phyloP scores from a whole-genome alignment of 495 filamentous ascomycete species.

The Daldinia loculata region DNA sequence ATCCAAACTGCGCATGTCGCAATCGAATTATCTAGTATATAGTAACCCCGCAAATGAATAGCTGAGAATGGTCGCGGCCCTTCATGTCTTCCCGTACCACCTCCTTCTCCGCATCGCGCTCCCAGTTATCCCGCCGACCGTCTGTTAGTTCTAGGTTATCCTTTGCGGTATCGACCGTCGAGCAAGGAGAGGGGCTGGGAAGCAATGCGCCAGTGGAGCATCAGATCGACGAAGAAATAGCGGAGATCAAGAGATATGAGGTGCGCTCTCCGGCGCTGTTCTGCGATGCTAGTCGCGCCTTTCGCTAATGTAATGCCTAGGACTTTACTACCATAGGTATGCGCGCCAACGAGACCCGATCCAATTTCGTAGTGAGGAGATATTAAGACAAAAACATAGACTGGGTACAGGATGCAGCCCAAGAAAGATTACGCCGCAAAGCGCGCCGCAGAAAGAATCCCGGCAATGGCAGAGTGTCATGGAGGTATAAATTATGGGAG shows the following conservation, averaged over 20 bases:
- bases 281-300: conserved; percentile 1
- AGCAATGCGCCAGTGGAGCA: conserved; percentile 57
- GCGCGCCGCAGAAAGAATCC: conserved; percentile 75
- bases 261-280: conserved; percentile 48
- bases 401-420: conserved; percentile 97
- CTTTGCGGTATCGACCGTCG: conserved; percentile 69
- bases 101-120: conserved; percentile 61
- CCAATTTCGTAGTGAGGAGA: not conserved
- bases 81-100: conserved; percentile 71
- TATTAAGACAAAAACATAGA: conserved; percentile 57
- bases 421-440: conserved; percentile 84
- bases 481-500: conserved; percentile 83
- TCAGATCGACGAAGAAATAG: conserved; percentile 92
- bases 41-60: conserved; percentile 44
- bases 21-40: not conserved
- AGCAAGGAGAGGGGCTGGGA: conserved; percentile 62
- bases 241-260: conserved; percentile 97
- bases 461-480: conserved; percentile 75
- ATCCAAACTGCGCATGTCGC: conserved; percentile 5
- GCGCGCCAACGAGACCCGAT: conserved; percentile 14
- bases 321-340: conserved; percentile 91
- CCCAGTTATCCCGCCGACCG: conserved; percentile 58
- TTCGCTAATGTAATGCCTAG: conserved; percentile 37
- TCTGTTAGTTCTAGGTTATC: conserved; percentile 78
- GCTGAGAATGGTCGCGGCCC: conserved; percentile 39